A percentile compares a stretch with the other conserved stretches of the same genome.
These are phyloP conservation scores for Salvia sclarea DNA, from an alignment of 305 asterid species.

Conservation along the genomic window DNA sequence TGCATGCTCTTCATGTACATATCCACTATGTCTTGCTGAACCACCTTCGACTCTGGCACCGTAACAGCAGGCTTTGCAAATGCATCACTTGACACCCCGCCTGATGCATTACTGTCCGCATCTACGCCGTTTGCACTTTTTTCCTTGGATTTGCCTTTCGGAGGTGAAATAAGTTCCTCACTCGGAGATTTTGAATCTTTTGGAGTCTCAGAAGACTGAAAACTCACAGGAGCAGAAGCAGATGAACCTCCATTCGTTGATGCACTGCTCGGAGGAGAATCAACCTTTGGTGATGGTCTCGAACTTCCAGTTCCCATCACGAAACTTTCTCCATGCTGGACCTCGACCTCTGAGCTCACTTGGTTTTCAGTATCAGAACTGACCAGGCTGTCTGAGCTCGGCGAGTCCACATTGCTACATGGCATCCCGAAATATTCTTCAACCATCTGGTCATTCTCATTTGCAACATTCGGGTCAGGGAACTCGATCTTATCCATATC, in stretches of 20 bases:
- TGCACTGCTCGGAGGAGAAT: conserved; percentile 48
- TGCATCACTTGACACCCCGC: conserved; percentile 27
- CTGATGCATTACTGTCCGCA: conserved; percentile 36
- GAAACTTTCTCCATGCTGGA: conserved; percentile 37
- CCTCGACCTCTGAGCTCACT: conserved; percentile 45
- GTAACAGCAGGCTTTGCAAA: conserved; percentile 39
- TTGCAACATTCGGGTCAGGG: conserved; percentile 83
- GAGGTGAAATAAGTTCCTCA: conserved; percentile 39
- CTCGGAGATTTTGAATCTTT: conserved; percentile 37
- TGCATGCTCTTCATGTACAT: conserved; percentile 90
- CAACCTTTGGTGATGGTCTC: conserved; percentile 27
- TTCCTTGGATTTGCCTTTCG: conserved; percentile 36
- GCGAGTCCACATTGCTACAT: conserved; percentile 52
- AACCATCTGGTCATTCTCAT: conserved; percentile 86
- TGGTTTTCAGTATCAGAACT: conserved; percentile 63
- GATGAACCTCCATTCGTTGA: conserved; percentile 40
- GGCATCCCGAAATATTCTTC: conserved; percentile 74
- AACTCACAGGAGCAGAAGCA: conserved; percentile 49
- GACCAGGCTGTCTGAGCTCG: conserved; percentile 55
- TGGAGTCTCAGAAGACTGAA: conserved; percentile 45
- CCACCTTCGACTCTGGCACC: conserved; percentile 52
- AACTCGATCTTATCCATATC: conserved; percentile 85
- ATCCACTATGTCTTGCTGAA: conserved; percentile 77
- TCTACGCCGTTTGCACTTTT: conserved; percentile 30
- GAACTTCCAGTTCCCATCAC: conserved; percentile 10